phyloP scores from a whole-genome alignment of 208 protist genomes.

The Trypanosoma grayi region DNA sequence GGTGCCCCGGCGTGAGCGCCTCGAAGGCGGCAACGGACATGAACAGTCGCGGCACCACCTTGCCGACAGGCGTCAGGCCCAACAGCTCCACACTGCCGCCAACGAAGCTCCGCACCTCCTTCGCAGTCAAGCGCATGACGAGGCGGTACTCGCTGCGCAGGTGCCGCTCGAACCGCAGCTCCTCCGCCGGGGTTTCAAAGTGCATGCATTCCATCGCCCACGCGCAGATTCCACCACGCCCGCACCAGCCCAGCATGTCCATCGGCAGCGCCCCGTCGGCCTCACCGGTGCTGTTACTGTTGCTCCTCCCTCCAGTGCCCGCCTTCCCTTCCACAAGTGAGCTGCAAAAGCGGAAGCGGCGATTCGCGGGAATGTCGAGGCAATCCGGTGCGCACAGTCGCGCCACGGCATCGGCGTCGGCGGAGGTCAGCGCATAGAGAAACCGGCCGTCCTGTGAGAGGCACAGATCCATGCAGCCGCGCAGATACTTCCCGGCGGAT shows the following conservation, averaged over 20 bases:
- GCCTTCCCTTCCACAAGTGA: background rate
- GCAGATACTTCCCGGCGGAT: constrained; percentile 1
- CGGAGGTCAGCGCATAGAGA: constrained; percentile 24
- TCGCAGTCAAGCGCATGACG: constrained; percentile 18
- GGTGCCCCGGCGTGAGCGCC: constrained; percentile 8
- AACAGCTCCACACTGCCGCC: constrained; percentile 28
- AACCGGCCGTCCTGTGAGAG: constrained; percentile 27
- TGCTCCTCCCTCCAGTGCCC: background rate
- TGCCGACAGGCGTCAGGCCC: background rate
- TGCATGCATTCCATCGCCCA: constrained; percentile 26
- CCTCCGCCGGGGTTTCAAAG: constrained; percentile 22
- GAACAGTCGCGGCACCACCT: constrained; percentile 9
- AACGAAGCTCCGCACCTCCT: constrained; percentile 17
- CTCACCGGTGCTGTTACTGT: background rate
- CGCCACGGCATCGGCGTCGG: constrained; percentile 10
- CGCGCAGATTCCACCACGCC: constrained; percentile 26
- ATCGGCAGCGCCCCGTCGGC: background rate
- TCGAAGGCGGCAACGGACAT: constrained; percentile 24
- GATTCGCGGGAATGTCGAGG: constrained; percentile 28
- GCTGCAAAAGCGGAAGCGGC: constrained; percentile 22
- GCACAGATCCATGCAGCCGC: constrained; percentile 30
- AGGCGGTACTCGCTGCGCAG: constrained; percentile 11
- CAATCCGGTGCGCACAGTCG: constrained; percentile 18
- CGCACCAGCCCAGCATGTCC: constrained; percentile 31
- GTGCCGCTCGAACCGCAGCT: constrained; percentile 23